These are phyloP conservation scores for Phytophthora chlamydospora DNA, from an alignment of 352 stramenopile species.

Conservation along the genomic window DNA sequence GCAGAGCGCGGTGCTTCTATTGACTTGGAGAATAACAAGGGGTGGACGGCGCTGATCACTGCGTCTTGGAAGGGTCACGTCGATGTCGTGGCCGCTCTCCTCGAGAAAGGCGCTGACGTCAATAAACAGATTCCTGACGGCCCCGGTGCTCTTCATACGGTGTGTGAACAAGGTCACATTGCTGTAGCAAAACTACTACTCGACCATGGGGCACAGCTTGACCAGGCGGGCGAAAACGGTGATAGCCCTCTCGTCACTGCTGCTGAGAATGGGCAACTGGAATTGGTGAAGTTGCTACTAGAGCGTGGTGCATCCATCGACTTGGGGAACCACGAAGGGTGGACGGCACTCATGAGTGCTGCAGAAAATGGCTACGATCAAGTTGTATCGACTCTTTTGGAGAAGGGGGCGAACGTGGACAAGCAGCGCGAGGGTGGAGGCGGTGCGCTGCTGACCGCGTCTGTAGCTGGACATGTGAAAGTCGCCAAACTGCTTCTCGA, in stretches of 20 bases:
- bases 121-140: background rate
- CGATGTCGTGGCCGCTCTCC: background rate
- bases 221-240: background rate
- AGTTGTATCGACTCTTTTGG: background rate
- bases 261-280: background rate
- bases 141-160: background rate
- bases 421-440: background rate
- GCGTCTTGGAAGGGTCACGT: background rate
- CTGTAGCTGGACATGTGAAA: background rate
- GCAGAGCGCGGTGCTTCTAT: background rate
- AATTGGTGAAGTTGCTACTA: conserved; percentile 2
- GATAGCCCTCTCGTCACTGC: background rate
- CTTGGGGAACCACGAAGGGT: background rate
- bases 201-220: background rate
- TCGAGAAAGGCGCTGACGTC: background rate
- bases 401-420: conserved; percentile 3
- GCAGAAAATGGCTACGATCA: background rate
- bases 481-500: background rate
- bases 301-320: conserved; percentile 4
- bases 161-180: background rate
- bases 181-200: background rate
- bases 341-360: conserved; percentile 7
- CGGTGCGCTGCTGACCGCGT: background rate
- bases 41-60: background rate
- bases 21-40: background rate